phyloP scores from a whole-genome alignment of 1,139 yeast species.

The Zhuliangozyma parablackwelliae region DNA sequence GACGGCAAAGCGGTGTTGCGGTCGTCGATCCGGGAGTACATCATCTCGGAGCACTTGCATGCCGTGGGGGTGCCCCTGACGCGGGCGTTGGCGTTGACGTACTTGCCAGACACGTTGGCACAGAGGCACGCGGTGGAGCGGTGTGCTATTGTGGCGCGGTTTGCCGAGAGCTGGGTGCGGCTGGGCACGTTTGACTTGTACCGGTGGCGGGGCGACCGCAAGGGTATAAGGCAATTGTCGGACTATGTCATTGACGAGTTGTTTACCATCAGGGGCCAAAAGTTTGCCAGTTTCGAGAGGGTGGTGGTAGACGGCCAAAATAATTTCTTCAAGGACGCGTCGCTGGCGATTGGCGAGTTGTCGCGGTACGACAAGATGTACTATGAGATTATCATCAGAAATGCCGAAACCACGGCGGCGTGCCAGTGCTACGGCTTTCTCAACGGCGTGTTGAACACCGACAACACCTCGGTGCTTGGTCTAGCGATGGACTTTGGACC shows the following conservation, averaged over 20 bases:
- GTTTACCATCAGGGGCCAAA: slow-evolving; percentile 34
- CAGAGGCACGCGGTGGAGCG: slow-evolving; percentile 67
- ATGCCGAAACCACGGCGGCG: slow-evolving; percentile 73
- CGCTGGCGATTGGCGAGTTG: slow-evolving; percentile 28
- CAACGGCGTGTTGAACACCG: slow-evolving; percentile 93
- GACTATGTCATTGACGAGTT: slow-evolving; percentile 72
- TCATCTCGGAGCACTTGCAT: slow-evolving; percentile 76
- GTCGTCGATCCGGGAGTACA: slow-evolving; percentile 82
- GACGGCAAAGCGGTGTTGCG: slow-evolving; percentile 93
- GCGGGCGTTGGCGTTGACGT: slow-evolving; percentile 70
- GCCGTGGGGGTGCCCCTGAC: slow-evolving; percentile 86
- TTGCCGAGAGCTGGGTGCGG: slow-evolving; percentile 84
- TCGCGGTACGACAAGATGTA: slow-evolving; percentile 70
- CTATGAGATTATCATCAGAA: slow-evolving; percentile 63
- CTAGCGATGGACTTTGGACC: slow-evolving; percentile 93
- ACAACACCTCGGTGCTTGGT: slow-evolving; percentile 84
- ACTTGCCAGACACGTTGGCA: slow-evolving; percentile 73
- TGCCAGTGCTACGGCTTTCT: slow-evolving; percentile 92
- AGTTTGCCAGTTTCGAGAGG: slow-evolving; percentile 32
- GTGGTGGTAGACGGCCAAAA: slow-evolving; percentile 9
- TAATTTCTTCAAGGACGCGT: slow-evolving; percentile 18
- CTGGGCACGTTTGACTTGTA: slow-evolving; percentile 87
- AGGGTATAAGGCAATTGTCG: slow-evolving; percentile 57
- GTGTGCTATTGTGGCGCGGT: slow-evolving; percentile 81
- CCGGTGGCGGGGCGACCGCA: slow-evolving; percentile 67